phyloP scores from a whole-genome alignment of 768 basidiomycete genomes.

The Flagelloscypha sp. region DNA sequence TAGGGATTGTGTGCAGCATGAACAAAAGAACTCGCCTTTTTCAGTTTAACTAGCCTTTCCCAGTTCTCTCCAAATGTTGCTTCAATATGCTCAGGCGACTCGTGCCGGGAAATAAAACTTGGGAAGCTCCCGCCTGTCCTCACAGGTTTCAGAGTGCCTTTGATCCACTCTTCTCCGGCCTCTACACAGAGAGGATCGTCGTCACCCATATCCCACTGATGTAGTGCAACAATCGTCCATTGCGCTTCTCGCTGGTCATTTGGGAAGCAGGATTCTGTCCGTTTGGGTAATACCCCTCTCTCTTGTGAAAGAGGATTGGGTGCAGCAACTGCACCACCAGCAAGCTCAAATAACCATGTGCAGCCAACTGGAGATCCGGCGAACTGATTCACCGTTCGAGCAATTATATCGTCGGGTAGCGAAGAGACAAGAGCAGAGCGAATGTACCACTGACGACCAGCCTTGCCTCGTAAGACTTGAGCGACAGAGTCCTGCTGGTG shows the following conservation, averaged over 20 bases:
- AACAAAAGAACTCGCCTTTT: no score
- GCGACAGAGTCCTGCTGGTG: conserved; percentile 90
- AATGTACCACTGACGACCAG: conserved; percentile 85
- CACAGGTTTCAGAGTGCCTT: conserved; percentile 60
- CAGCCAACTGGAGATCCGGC: conserved; percentile 81
- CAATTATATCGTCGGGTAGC: conserved; percentile 80
- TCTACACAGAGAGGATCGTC: conserved; percentile 74
- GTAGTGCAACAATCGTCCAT: conserved; percentile 83
- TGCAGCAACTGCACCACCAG: conserved; percentile 72
- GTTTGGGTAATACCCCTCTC: no score
- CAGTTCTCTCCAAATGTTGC: conserved; percentile 72
- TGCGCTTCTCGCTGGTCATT: conserved; percentile 69
- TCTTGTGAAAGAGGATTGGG: no score
- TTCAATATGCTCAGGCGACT: conserved; percentile 52
- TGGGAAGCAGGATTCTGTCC: conserved; percentile 65
- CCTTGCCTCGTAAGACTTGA: conserved; percentile 80
- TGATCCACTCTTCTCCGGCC: conserved; percentile 88
- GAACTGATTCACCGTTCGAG: conserved; percentile 76
- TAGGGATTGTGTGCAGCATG: no score
- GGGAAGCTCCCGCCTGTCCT: conserved; percentile 78
- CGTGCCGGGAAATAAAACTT: conserved; percentile 70
- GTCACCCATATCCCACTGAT: conserved; percentile 85
- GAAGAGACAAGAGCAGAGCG: conserved; percentile 78
- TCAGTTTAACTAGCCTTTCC: conserved; percentile 60
- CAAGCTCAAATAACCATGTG: conserved; percentile 91